A percentile compares a stretch with the other conserved stretches of the same genome.
Conservation (phyloP, 2,329 filamentous ascomycete genomes). For the Colletotrichum magnum region DNA sequence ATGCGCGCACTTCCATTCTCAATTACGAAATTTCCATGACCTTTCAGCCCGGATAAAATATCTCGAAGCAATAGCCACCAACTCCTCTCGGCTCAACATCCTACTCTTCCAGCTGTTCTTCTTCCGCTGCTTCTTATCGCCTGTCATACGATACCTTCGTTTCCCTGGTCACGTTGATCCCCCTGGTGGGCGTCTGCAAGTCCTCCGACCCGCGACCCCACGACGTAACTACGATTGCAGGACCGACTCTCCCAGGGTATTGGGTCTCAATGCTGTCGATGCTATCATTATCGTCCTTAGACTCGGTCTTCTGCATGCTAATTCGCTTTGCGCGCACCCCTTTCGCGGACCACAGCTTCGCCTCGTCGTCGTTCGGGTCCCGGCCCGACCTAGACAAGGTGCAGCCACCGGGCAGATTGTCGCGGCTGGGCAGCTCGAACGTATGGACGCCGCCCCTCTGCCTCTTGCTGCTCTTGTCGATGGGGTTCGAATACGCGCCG, state of each 20-base stretch:
- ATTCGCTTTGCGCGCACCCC: not conserved
- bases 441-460: not conserved
- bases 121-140: not conserved
- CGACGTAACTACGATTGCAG: not conserved
- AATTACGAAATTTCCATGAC: not conserved
- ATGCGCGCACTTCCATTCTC: not conserved
- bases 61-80: no score
- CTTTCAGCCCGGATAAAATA: not conserved
- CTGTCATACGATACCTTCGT: not conserved
- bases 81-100: no score
- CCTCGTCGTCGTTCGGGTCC: not conserved
- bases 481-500: not conserved
- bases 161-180: constrained; percentile 4
- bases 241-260: not conserved
- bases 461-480: constrained; percentile 1
- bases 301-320: not conserved
- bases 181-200: not conserved
- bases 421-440: not conserved
- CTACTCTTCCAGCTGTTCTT: not conserved
- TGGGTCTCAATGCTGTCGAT: not conserved
- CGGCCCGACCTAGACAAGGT: not conserved
- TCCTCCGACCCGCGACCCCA: constrained; percentile 1
- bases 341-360: not conserved
- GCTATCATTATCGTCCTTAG: not conserved
- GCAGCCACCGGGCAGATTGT: not conserved